Evolutionary conservation across 805 yeast species (phyloP).

Genomic region (Pichia thaimueangensis): DNA sequence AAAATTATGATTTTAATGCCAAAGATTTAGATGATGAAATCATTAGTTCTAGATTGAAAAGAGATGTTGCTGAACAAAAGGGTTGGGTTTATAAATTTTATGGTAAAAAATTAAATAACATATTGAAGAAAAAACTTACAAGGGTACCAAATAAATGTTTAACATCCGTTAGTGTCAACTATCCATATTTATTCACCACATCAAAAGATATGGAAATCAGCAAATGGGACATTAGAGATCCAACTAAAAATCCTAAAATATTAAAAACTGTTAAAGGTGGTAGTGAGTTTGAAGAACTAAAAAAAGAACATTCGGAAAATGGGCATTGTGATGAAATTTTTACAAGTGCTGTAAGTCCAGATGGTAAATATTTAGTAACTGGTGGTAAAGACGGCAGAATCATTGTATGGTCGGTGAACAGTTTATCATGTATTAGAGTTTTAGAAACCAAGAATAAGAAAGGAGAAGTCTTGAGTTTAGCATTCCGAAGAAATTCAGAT

Average conservation of each 20-base stretch:
- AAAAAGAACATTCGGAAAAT: constrained; percentile 46
- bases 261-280: constrained; percentile 65
- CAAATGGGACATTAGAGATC: constrained; percentile 66
- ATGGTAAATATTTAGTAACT: constrained; percentile 83
- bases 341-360: constrained; percentile 77
- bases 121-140: constrained; percentile 30
- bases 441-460: constrained; percentile 67
- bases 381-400: constrained; percentile 83
- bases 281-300: constrained; percentile 34
- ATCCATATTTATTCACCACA: constrained; percentile 66
- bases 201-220: constrained; percentile 76
- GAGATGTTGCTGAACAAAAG: constrained; percentile 84
- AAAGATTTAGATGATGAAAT: constrained; percentile 85
- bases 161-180: constrained; percentile 48
- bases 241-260: constrained; percentile 54
- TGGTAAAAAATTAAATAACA: constrained; percentile 43
- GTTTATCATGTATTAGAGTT: constrained; percentile 66
- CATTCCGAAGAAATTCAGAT: constrained; percentile 74
- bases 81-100: constrained; percentile 73
- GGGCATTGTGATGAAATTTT: constrained; percentile 76
- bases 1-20: constrained; percentile 67
- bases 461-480: constrained; percentile 64
- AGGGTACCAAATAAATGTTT: constrained; percentile 58
- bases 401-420: constrained; percentile 81
- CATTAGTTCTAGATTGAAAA: constrained; percentile 68